Base-by-base conservation (phyloP, 2,329 filamentous ascomycete genomes). In the Aspergillus brunneoviolaceus region DNA sequence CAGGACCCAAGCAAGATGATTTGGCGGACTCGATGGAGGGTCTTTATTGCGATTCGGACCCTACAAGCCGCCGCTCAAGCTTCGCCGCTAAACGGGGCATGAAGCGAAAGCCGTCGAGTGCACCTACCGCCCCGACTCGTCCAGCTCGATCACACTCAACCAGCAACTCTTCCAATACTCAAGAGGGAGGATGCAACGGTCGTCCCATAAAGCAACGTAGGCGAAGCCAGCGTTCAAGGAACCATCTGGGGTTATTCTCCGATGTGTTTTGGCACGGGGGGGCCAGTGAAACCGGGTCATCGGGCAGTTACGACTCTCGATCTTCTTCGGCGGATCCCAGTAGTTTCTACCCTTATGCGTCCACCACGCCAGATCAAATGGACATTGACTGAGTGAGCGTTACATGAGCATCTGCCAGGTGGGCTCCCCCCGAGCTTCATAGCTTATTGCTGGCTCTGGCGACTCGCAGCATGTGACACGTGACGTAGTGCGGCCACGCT, bases 101-200 rank as follows among this genome's bases (percentile, higher is more conserved):
- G 56, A 78, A 77, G 58, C 70, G 74, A 57, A 77, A 77, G 58
- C 68, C 73, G 29, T 60, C 67, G 10, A 60, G 63, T 25, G 61
- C 65, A 3, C 58, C 67, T 21, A 58, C 66, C 10, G 69, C 63
- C 11, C 29, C 35, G 35, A 35, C 49, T 14, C 50, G 16, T n/a
- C 14, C 55, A 5, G 19, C n/a, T 23, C 59, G 57, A 23, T 49
- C 47, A 23, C 29, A 14, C 11, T 14, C 50, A 16, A 51, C 52
- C 7, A 49, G 25, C 21, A 60, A 39, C 23, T 23, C 39, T 1
- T 11, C 35, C 12, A 67, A 71, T 42, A 48, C 33, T 10, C 54
- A 63, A 57, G 42, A 63, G 3, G 51, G 65, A 25, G 50, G 42
- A 10, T 50, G 60, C n/a, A 61, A 58, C 5, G 31, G 67, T 4